Evolutionary conservation across 2,329 filamentous ascomycete genomes (phyloP), one percentile per base, ranked within the genome.

Genomic region (Aspergillus candidus): DNA sequence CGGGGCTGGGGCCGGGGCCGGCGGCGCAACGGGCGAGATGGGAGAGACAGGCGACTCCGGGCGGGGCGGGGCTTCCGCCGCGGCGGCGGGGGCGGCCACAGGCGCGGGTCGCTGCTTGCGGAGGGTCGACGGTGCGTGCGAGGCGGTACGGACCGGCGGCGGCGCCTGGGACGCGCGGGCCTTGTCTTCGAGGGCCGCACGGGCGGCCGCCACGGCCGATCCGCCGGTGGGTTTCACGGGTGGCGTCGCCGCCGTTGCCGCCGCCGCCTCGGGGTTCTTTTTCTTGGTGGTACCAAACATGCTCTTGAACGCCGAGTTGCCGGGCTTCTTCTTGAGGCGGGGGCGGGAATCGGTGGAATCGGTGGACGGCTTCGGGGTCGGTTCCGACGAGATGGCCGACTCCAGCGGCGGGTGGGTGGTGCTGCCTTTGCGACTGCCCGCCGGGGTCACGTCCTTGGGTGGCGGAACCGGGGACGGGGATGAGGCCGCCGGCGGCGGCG

Each of bases 241-340:
- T 13, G 57, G 55, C 42, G 50, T 55, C 7, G 32, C 12, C n/a
- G 53, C 51, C 7, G 32, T 11, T 12, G 53, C 51, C 42, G 50
- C 55, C 7, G 32, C 12, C n/a, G 53, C 51, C 4, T 39, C 3
- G 1, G 64, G 58, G 32, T 53, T 57, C 55, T 66, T 68, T 50
- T 65, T 61, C 54, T 70, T 72, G 47, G 55, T 70, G 41, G 59
- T 61, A 13, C 62, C 62, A 47, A 73, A 72, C 53, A 73, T 64
- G 34, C 58, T 63, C 57, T 71, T 72, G 44, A 72, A 64, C n/a
- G 65, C 66, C 11, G 62, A 54, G 43, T 65, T 68, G 38, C 58
- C 62, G 17, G 58, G 51, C 50, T 70, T 72, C 58, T 71, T 72
- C 54, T 67, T 66, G 37, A 69, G 53, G 57, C 72, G 75, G 56